These are phyloP conservation scores for Aspergillus sp. DNA, from an alignment of 2,329 filamentous ascomycete genomes.

Conservation along the genomic window DNA sequence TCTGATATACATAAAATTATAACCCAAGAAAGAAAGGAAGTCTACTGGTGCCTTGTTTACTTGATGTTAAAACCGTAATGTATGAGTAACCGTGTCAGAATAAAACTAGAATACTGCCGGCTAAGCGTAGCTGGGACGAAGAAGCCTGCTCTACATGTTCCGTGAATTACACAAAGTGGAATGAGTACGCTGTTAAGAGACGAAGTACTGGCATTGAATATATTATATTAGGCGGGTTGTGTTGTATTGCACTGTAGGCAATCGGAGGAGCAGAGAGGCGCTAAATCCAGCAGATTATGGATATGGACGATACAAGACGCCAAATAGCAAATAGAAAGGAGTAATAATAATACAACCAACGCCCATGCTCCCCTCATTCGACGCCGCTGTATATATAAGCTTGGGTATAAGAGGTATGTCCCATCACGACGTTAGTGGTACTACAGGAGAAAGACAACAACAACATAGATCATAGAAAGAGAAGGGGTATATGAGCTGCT, in stretches of 20 bases:
- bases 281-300: neutral
- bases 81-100: neutral
- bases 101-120: too few relatives aligned
- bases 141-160: too few relatives aligned
- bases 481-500: constrained; percentile 1
- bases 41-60: neutral
- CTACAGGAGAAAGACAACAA: constrained; percentile 1
- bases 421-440: constrained; percentile 14
- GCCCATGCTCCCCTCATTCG: neutral
- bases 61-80: neutral
- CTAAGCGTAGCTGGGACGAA: too few relatives aligned
- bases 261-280: constrained; percentile 3
- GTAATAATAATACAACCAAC: neutral
- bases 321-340: neutral
- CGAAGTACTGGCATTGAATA: neutral
- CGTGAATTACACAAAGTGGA: neutral
- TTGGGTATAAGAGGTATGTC: constrained; percentile 7
- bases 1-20: neutral
- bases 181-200: neutral
- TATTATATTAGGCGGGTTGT: neutral
- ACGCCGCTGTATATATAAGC: neutral
- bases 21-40: neutral
- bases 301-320: too few relatives aligned
- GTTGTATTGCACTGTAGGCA: neutral
- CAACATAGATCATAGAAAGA: neutral